Evolutionary conservation across 1,139 yeast species (phyloP), one percentile per base, ranked within the genome.

Genomic region (Taphrina confusa): DNA sequence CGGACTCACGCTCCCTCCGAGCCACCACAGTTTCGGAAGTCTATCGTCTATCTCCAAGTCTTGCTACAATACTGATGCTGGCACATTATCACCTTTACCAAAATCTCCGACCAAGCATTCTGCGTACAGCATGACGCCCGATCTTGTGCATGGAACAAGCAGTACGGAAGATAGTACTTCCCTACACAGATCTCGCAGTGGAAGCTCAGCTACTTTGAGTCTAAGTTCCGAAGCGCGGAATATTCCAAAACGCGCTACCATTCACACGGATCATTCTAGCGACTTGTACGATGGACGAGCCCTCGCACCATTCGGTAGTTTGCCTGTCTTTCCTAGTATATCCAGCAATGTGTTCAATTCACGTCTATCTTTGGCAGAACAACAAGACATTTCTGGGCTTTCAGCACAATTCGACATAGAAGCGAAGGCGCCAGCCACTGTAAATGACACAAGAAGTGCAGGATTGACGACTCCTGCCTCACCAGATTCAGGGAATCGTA

Each of bases 101-200:
- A 33, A 22, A 2, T 54, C 51, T 14, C 51, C 58, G 6, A 34
- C 51, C n/a, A 54, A 44, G 18, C 22, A 44, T 5, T 42, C 58
- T 8, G 20, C 30, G 8, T 25, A 23, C 47, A 12, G 30, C 11
- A 28, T 44, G 18, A 54, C 58, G 18, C 58, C 58, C n/a, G 58
- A 54, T 8, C 44, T 54, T 9, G 44, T 54, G 8, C 27, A 54
- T 5, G 51, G 30, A 16, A n/a, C 30, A 16, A 44, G 51, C 44
- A 54, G 49, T 44, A 27, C 58, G n/a, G 58, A 54, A 8, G 58
- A 54, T 12, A 34, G 27, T 16, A 22, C 6, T 28, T 33, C 42
- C n/a, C 16, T 47, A 4, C 28, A 16, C 8, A 31, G 52, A 22
- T 47, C 52, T 20, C 39, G 28, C 6, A 47, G 52, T 20, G 40